These are phyloP conservation scores for Trichophyton verrucosum DNA, from an alignment of 2,329 filamentous ascomycete species.

Conservation along the genomic window DNA sequence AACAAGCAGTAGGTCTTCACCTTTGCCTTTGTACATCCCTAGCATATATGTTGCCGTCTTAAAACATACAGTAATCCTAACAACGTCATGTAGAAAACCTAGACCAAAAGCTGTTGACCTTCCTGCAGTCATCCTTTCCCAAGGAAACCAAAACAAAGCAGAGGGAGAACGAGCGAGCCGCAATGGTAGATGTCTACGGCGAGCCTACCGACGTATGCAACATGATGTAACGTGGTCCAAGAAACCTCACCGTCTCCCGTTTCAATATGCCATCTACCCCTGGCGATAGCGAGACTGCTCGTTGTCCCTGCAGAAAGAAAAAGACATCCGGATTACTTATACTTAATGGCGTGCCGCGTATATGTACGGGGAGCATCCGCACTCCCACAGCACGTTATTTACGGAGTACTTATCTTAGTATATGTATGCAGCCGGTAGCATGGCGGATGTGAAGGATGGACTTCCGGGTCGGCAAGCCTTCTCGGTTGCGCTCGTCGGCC, in stretches of 20 bases:
- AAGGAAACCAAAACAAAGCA: slow-evolving; percentile 5
- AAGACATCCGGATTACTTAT: not conserved
- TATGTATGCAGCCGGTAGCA: not conserved
- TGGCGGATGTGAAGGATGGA: not conserved
- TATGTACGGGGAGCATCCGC: not conserved
- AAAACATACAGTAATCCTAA: not conserved
- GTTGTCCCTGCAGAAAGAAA: not conserved
- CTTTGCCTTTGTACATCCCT: not conserved
- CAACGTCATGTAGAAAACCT: slow-evolving; percentile 45
- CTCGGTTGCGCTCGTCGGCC: not conserved
- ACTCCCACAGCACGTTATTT: too few species aligned
- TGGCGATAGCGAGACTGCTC: not conserved
- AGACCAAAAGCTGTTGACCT: slow-evolving; percentile 55
- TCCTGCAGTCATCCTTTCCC: slow-evolving; percentile 47
- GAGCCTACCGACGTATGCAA: slow-evolving; percentile 38
- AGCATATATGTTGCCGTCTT: not conserved
- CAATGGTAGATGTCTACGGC: slow-evolving; percentile 61
- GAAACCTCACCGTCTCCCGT: too few species aligned
- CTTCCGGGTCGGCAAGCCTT: not conserved
- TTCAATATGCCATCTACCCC: too few species aligned
- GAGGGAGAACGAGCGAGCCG: slow-evolving; percentile 57
- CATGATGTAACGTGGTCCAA: slow-evolving; percentile 11
- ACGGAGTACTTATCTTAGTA: not conserved
- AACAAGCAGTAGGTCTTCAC: slow-evolving; percentile 43
- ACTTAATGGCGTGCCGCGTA: not conserved